These are phyloP conservation scores for Globisporangium rhizosaccharum DNA, from an alignment of 352 stramenopile genomes.

Conservation along the genomic window DNA sequence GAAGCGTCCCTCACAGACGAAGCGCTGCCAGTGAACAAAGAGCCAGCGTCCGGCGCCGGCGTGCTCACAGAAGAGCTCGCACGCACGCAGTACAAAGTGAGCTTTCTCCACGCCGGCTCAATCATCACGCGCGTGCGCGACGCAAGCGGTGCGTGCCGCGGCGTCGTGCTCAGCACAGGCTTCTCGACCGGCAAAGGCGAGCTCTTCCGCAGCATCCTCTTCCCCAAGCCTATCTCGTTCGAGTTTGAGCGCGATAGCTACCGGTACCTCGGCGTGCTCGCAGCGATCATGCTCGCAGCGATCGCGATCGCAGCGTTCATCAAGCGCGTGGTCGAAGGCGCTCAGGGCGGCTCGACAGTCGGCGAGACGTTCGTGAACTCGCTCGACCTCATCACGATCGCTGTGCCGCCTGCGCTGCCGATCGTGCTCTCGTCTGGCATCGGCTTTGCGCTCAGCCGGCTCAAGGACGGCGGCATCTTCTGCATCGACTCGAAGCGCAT, in stretches of 20 bases:
- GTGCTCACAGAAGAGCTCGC: constrained; percentile 24
- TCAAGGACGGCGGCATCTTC: constrained; percentile 36
- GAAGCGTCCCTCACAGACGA: constrained; percentile 71
- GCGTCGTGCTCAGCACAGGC: constrained; percentile 48
- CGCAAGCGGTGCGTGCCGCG: constrained; percentile 20
- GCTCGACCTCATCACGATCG: constrained; percentile 52
- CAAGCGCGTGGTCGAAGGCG: constrained; percentile 34
- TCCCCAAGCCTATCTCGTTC: constrained; percentile 43
- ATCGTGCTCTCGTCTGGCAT: constrained; percentile 50
- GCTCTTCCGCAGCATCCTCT: constrained; percentile 63
- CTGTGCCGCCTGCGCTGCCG: constrained; percentile 43
- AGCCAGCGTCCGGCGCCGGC: constrained; percentile 16
- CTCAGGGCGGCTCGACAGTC: constrained; percentile 16
- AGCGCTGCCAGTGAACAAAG: constrained; percentile 69
- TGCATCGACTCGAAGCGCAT: constrained; percentile 66
- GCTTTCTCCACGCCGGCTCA: constrained; percentile 54
- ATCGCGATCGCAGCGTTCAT: constrained; percentile 11
- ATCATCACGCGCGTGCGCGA: constrained; percentile 14
- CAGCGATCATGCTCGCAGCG: constrained; percentile 25
- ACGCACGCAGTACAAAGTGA: constrained; percentile 34
- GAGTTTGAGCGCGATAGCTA: constrained; percentile 67
- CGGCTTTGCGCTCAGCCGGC: constrained; percentile 42
- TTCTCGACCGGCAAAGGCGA: constrained; percentile 71
- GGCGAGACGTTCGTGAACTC: constrained; percentile 18
- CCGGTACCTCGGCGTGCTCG: constrained; percentile 40